A percentile compares a stretch with the other conserved stretches of the same genome.
phyloP scores from a whole-genome alignment of 176 grass and related monocot species.

The Urochloa ruziziensis region DNA sequence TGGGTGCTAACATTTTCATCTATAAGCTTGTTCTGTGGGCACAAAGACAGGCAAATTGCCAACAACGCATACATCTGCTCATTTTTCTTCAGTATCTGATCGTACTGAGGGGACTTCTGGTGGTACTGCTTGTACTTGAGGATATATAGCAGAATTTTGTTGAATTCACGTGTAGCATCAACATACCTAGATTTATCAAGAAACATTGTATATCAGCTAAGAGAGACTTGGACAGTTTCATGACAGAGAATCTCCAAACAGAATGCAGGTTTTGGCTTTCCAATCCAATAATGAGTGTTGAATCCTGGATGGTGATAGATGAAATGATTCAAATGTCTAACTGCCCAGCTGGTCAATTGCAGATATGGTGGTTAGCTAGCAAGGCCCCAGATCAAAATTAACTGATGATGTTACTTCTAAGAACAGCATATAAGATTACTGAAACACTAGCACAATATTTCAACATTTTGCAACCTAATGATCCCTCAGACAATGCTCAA shows the following conservation, averaged over 20 bases:
- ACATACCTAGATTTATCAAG: slow-evolving; percentile 56
- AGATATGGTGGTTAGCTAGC: too few species aligned
- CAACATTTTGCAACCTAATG: neutral
- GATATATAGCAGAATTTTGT: slow-evolving; percentile 96
- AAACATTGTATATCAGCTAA: slow-evolving; percentile 16
- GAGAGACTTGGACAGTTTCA: neutral
- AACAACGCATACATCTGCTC: slow-evolving; percentile 97
- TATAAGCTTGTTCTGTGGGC: slow-evolving; percentile 78
- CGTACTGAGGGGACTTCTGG: slow-evolving; percentile 93
- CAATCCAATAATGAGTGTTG: neutral
- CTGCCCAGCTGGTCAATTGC: neutral
- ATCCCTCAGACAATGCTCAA: neutral
- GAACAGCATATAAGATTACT: neutral
- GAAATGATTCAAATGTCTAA: neutral
- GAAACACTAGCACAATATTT: neutral
- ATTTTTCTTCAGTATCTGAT: slow-evolving; percentile 98
- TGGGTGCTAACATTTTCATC: slow-evolving; percentile 93
- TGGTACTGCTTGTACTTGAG: slow-evolving; percentile 97
- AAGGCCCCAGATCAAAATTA: neutral
- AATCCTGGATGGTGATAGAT: neutral
- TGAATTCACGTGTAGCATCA: slow-evolving; percentile 88
- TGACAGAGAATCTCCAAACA: neutral
- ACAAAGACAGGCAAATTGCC: slow-evolving; percentile 88
- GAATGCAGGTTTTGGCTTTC: neutral
- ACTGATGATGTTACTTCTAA: neutral